Conservation (phyloP, 805 yeast genomes). For the Saturnispora bothae region DNA sequence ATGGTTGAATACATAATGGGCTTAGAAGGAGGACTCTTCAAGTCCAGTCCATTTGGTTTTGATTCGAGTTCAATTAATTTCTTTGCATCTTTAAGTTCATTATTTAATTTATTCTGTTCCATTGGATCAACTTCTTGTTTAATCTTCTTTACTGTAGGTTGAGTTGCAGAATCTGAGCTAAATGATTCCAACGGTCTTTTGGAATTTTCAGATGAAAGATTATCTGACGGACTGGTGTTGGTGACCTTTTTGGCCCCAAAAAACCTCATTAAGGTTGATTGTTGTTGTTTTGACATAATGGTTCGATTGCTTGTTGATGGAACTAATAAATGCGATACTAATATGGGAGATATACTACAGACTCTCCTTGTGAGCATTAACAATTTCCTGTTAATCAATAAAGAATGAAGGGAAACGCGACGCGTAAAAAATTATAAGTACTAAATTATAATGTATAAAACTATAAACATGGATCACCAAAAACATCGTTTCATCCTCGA, state of each 20-base stretch:
- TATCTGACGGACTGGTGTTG: no score
- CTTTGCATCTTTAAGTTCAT: conserved; percentile 20
- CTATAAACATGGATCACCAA: conserved; percentile 1
- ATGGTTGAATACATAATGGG: conserved; percentile 32
- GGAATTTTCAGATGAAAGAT: no score
- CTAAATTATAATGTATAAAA: background rate
- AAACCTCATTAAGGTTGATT: no score
- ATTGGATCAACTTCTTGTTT: conserved; percentile 9
- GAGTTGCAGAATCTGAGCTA: background rate
- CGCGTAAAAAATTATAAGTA: no score
- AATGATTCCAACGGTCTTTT: background rate
- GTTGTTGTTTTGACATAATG: no score
- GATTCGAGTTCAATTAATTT: conserved; percentile 11
- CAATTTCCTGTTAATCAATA: no score
- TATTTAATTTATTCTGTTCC: conserved; percentile 12
- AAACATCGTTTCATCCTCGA: background rate
- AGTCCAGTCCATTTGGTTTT: background rate
- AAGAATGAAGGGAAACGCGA: background rate
- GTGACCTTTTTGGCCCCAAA: no score
- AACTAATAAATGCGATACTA: no score
- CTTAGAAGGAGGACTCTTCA: conserved; percentile 7
- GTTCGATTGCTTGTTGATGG: no score
- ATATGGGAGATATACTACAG: no score
- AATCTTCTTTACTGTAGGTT: conserved; percentile 1
- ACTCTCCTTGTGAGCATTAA: no score